Evolutionary conservation across 164 flowering plant species (phyloP).

Genomic region (Hamamelis virginiana): DNA sequence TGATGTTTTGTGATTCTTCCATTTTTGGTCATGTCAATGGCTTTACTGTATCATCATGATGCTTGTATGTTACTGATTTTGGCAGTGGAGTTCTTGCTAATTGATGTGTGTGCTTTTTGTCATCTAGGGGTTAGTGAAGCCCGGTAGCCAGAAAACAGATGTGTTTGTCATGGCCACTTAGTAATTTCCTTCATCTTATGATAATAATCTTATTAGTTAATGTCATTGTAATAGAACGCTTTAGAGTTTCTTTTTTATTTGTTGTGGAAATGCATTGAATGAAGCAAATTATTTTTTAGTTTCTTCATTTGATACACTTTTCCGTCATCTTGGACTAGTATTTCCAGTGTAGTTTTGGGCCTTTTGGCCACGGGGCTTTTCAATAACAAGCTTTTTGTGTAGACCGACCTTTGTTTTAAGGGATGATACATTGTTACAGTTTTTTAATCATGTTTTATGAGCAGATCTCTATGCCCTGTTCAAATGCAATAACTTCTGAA

Average conservation of each 20-base stretch:
- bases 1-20: neutral
- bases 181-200: conserved; percentile 49
- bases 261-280: neutral
- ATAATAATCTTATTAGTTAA: conserved; percentile 4
- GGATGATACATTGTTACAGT: neutral
- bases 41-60: conserved; percentile 1
- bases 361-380: neutral
- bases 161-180: conserved; percentile 43
- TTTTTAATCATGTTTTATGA: conserved; percentile 1
- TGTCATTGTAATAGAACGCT: neutral
- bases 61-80: conserved; percentile 10
- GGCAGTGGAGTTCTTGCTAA: conserved; percentile 28
- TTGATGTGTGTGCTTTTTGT: conserved; percentile 38
- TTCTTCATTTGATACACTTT: neutral
- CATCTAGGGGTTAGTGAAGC: conserved; percentile 69
- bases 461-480: neutral
- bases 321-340: neutral
- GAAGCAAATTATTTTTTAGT: neutral
- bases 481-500: neutral
- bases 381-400: neutral
- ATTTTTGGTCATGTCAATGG: neutral
- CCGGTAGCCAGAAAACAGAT: conserved; percentile 51
- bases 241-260: neutral
- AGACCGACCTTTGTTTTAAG: neutral
- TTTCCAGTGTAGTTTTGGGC: neutral